Conservation (phyloP, 192 early-diverging fungal genomes). For the Coemansia sp. region DNA sequence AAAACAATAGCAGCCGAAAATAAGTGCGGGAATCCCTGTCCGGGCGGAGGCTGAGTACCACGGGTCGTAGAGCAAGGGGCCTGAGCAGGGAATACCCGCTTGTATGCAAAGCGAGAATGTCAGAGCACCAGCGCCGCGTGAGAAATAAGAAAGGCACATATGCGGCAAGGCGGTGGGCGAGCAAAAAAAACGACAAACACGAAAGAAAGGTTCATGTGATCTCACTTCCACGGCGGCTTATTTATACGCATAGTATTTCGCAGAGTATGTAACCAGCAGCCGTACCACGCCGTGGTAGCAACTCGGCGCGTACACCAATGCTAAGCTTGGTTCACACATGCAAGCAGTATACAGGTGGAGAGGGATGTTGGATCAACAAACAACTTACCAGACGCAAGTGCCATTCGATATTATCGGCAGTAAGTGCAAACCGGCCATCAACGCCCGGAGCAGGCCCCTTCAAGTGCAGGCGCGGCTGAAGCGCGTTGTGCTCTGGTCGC, state of each 20-base stretch:
- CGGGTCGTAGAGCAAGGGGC: background rate
- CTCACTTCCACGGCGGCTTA: background rate
- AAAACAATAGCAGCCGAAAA: slow-evolving; percentile 3
- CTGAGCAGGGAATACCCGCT: background rate
- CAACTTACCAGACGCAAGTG: slow-evolving; percentile 51
- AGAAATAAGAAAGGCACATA: background rate
- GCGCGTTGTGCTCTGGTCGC: slow-evolving; percentile 36
- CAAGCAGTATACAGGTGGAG: background rate
- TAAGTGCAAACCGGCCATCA: slow-evolving; percentile 38
- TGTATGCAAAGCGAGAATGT: background rate
- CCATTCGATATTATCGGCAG: slow-evolving; percentile 48
- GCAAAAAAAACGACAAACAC: background rate
- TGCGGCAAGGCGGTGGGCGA: too few species aligned
- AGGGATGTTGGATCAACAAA: background rate
- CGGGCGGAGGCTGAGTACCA: background rate
- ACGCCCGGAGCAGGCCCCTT: slow-evolving; percentile 33
- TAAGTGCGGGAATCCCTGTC: background rate
- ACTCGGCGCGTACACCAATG: background rate
- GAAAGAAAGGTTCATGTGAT: background rate
- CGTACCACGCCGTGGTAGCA: background rate
- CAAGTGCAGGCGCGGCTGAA: slow-evolving; percentile 44
- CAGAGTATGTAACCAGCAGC: background rate
- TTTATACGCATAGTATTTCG: background rate
- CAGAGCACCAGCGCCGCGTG: background rate
- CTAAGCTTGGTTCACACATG: background rate